phyloP scores from a whole-genome alignment of 352 stramenopile species.

The Globisporangium nunn region DNA sequence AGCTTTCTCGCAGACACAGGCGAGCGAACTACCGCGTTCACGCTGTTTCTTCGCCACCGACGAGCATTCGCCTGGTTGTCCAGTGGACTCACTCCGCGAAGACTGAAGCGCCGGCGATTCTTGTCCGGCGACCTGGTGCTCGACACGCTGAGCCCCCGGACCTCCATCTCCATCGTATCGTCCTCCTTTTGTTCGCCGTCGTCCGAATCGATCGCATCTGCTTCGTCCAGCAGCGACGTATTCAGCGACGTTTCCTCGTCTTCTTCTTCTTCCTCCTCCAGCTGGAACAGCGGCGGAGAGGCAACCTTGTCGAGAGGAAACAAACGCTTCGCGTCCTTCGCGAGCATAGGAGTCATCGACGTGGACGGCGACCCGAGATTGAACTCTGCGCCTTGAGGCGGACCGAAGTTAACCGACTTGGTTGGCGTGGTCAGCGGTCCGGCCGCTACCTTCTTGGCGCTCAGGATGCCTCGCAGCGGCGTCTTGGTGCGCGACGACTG shows the following conservation, averaged over 20 bases:
- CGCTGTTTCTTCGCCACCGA: constrained; percentile 37
- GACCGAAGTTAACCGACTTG: constrained; percentile 83
- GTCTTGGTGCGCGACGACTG: constrained; percentile 22
- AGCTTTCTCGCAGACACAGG: constrained; percentile 12
- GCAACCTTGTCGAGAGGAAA: constrained; percentile 50
- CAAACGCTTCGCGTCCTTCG: constrained; percentile 45
- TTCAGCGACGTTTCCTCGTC: constrained; percentile 81
- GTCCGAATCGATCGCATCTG: constrained; percentile 42
- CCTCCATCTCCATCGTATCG: constrained; percentile 5
- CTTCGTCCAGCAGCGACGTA: constrained; percentile 76
- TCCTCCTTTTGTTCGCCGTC: constrained; percentile 26
- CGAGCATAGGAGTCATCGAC: constrained; percentile 81
- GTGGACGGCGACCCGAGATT: constrained; percentile 71
- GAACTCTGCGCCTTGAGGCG: constrained; percentile 72
- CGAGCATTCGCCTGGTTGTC: constrained; percentile 64
- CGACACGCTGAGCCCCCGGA: constrained; percentile 5
- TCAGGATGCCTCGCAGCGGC: constrained; percentile 71
- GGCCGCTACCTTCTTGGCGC: constrained; percentile 46
- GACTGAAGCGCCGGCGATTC: constrained; percentile 45
- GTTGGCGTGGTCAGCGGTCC: constrained; percentile 49
- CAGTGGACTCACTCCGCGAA: constrained; percentile 72
- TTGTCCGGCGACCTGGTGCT: constrained; percentile 23
- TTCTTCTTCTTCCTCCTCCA: constrained; percentile 43
- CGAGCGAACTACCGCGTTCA: constrained; percentile 15
- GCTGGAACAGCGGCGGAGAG: constrained; percentile 12